These are phyloP conservation scores for Pleurotus eryngii DNA, from an alignment of 768 basidiomycete species.

Conservation along the genomic window DNA sequence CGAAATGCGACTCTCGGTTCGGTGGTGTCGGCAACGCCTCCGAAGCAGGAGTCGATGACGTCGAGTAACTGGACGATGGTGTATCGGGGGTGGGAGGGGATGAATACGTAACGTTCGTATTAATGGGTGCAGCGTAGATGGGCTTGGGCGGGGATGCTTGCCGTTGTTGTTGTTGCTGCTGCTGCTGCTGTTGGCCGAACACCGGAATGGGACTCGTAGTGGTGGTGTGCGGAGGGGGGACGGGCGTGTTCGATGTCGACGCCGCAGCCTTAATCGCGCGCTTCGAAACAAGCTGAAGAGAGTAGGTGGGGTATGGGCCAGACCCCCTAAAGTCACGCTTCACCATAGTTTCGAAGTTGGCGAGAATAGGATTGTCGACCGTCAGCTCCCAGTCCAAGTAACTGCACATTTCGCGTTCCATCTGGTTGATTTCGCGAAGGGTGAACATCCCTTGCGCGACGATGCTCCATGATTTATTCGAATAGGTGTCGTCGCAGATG, in stretches of 20 bases:
- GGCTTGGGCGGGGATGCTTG: slow-evolving; percentile 29
- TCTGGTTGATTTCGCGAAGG: slow-evolving; percentile 90
- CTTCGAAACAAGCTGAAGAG: slow-evolving; percentile 59
- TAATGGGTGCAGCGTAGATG: slow-evolving; percentile 27
- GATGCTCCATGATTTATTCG: slow-evolving; percentile 89
- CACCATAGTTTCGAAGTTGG: slow-evolving; percentile 59
- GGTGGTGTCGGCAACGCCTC: slow-evolving; percentile 59
- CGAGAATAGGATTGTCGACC: slow-evolving; percentile 60
- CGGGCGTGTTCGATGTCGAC: slow-evolving; percentile 35
- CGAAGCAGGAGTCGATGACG: slow-evolving; percentile 56
- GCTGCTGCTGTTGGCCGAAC: slow-evolving; percentile 31
- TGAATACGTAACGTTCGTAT: slow-evolving; percentile 23
- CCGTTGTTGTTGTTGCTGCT: slow-evolving; percentile 12
- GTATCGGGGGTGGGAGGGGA: slow-evolving; percentile 46
- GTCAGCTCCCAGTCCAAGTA: slow-evolving; percentile 93
- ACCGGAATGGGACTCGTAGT: slow-evolving; percentile 46
- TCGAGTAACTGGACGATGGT: slow-evolving; percentile 46
- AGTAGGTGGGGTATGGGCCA: slow-evolving; percentile 62
- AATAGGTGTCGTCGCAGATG: slow-evolving; percentile 93
- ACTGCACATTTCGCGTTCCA: slow-evolving; percentile 91
- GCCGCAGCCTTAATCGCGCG: slow-evolving; percentile 46
- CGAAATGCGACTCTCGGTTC: slow-evolving; percentile 46
- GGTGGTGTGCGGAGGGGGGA: slow-evolving; percentile 38
- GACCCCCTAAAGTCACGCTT: slow-evolving; percentile 53
- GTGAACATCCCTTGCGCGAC: slow-evolving; percentile 87